Evolutionary conservation across 2,329 filamentous ascomycete genomes (phyloP).

Genomic region (Rhynchosporium graminicola): DNA sequence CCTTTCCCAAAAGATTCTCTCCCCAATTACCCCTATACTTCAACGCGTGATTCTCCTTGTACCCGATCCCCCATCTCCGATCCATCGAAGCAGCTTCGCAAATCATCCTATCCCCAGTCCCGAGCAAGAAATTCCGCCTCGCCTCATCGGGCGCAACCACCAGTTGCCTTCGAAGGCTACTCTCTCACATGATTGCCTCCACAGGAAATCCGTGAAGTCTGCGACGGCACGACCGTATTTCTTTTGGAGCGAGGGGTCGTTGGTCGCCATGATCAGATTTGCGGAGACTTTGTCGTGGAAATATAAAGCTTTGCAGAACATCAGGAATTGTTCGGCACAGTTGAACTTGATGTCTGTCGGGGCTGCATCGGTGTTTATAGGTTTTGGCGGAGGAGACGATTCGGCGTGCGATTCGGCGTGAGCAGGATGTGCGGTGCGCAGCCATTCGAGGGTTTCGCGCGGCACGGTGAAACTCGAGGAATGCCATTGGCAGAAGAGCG

Average conservation of each 20-base stretch:
- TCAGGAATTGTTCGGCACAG: conserved; percentile 47
- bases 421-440: conserved; percentile 34
- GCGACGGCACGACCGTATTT: conserved; percentile 34
- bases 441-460: conserved; percentile 35
- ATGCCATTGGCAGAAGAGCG: conserved; percentile 44
- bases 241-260: conserved; percentile 39
- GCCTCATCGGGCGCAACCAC: conserved; percentile 37
- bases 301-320: conserved; percentile 45
- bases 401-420: background rate
- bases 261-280: conserved; percentile 35
- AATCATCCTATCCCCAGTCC: conserved; percentile 38
- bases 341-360: conserved; percentile 38
- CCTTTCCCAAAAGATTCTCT: conserved; percentile 21
- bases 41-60: conserved; percentile 22
- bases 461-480: conserved; percentile 37
- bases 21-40: conserved; percentile 17
- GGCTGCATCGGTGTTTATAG: conserved; percentile 12
- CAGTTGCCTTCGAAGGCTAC: conserved; percentile 41
- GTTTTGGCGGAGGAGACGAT: conserved; percentile 18
- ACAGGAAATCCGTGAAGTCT: conserved; percentile 38
- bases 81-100: conserved; percentile 40
- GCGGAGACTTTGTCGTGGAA: conserved; percentile 40
- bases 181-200: conserved; percentile 27
- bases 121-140: conserved; percentile 37
- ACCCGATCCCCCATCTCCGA: conserved; percentile 43